Conservation (phyloP, 805 yeast genomes). For the Suhomyces pyralidae region DNA sequence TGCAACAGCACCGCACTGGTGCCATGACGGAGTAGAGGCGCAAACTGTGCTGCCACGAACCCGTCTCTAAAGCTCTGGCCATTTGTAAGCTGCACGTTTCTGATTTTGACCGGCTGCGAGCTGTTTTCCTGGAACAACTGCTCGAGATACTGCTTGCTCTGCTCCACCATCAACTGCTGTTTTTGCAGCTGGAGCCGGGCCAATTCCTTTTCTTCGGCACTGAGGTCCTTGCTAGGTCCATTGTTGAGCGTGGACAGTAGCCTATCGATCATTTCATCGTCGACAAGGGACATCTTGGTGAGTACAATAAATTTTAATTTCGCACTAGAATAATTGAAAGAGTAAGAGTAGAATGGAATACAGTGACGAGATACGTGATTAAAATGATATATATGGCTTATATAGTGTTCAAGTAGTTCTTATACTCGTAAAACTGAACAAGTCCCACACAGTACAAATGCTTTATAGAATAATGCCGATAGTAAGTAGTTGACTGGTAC, state of each 20-base stretch:
- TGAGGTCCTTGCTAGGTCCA: not conserved
- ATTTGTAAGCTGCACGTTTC: slow-evolving; percentile 48
- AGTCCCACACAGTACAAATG: no score
- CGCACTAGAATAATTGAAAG: no score
- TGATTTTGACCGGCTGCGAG: slow-evolving; percentile 41
- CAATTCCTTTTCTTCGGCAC: slow-evolving; percentile 23
- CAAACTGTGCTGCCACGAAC: slow-evolving; percentile 46
- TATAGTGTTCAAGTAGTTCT: no score
- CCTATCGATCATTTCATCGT: slow-evolving; percentile 34
- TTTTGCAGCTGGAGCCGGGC: slow-evolving; percentile 25
- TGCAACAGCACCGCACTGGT: slow-evolving; percentile 36
- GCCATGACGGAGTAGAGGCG: slow-evolving; percentile 37
- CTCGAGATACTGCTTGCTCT: slow-evolving; percentile 31
- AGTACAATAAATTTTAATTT: no score
- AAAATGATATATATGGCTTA: no score
- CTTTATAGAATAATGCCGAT: no score
- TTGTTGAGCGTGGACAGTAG: slow-evolving; percentile 13
- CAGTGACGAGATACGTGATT: no score
- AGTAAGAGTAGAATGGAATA: no score
- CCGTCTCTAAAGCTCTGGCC: slow-evolving; percentile 44
- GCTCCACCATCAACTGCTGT: slow-evolving; percentile 30
- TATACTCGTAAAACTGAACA: no score
- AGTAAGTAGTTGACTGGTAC: no score
- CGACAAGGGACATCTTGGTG: slow-evolving; percentile 27
- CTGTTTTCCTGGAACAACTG: slow-evolving; percentile 30